These are phyloP conservation scores for Lactarius deliciosus DNA, from an alignment of 768 basidiomycete species.

Conservation along the genomic window DNA sequence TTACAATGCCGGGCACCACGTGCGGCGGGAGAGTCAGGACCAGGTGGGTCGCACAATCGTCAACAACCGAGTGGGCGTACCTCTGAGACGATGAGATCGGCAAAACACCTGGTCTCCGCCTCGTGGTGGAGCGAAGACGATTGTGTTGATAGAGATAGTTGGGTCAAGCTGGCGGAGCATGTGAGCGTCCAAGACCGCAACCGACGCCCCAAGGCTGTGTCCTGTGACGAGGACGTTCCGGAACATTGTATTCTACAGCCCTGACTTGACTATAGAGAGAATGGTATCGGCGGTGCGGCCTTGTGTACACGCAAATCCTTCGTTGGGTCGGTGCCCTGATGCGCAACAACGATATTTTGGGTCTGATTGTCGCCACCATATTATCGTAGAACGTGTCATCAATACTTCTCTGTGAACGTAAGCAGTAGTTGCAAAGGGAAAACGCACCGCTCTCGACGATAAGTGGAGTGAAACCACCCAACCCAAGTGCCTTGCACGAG, in stretches of 20 bases:
- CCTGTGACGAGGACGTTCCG: conserved; percentile 46
- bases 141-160: conserved; percentile 37
- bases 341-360: conserved; percentile 42
- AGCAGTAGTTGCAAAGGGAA: background rate
- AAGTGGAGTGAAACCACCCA: conserved; percentile 32
- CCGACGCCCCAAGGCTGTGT: conserved; percentile 48
- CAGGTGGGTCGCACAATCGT: too few relatives aligned
- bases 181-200: conserved; percentile 47
- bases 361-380: conserved; percentile 37
- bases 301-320: conserved; percentile 44
- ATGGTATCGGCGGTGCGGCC: conserved; percentile 41
- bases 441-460: conserved; percentile 39
- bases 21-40: too few relatives aligned
- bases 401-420: background rate
- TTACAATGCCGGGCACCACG: too few relatives aligned
- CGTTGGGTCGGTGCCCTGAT: conserved; percentile 41
- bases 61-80: conserved; percentile 25
- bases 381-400: conserved; percentile 13
- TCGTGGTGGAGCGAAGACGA: conserved; percentile 46
- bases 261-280: conserved; percentile 36
- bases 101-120: conserved; percentile 47
- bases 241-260: conserved; percentile 34
- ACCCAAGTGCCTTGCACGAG: conserved; percentile 36
- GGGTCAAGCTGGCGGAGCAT: conserved; percentile 42
- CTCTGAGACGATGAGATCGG: conserved; percentile 42